Conservation (phyloP, 345 rosid species). For the Syzygium jambos region DNA sequence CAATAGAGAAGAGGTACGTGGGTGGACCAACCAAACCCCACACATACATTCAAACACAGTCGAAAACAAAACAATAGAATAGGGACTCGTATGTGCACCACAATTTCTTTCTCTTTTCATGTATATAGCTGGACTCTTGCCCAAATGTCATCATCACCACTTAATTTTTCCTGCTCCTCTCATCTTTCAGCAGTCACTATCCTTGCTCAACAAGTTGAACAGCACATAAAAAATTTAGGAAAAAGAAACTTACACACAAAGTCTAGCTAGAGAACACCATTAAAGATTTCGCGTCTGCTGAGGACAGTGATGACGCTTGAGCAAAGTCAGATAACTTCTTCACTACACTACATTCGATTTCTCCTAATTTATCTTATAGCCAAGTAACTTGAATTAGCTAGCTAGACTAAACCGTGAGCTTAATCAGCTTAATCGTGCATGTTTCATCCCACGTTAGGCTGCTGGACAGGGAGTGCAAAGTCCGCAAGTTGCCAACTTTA, state of each 20-base stretch:
- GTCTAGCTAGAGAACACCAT: not conserved
- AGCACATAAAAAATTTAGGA: not conserved
- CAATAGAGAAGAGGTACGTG: not conserved
- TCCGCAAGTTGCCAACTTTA: not conserved
- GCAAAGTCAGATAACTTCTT: not conserved
- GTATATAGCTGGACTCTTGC: not conserved
- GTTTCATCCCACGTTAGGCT: not conserved
- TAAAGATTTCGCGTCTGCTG: not conserved
- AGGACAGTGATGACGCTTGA: not conserved
- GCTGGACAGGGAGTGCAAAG: not conserved
- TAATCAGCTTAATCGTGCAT: not conserved
- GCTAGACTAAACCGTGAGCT: not conserved
- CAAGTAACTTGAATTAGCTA: not conserved
- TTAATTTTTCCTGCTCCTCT: not conserved
- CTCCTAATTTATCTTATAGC: not conserved
- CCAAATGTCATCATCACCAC: not conserved
- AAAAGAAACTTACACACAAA: not conserved
- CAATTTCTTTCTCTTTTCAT: not conserved
- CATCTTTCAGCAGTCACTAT: not conserved
- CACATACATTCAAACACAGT: not conserved
- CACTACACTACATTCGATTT: not conserved
- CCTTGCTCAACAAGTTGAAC: not conserved
- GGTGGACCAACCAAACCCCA: not conserved
- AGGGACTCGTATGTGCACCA: not conserved
- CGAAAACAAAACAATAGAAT: not conserved